Conservation (phyloP, 192 early-diverging fungal genomes). For the Gryganskiella cystojenkinii region DNA sequence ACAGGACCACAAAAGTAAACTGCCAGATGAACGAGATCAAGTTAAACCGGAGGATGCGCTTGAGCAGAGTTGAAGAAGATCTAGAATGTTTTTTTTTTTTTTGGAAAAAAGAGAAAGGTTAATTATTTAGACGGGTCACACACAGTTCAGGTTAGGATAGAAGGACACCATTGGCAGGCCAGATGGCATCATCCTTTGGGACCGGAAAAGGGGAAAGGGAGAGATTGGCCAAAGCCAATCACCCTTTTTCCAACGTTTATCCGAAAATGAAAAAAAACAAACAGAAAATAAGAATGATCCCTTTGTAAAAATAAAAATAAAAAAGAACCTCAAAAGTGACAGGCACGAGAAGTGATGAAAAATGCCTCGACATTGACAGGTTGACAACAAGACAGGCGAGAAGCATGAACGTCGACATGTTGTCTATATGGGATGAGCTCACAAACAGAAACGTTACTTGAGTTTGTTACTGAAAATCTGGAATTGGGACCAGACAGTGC, state of each 20-base stretch:
- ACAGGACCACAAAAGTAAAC: conserved; percentile 70
- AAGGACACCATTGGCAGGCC: too few species aligned
- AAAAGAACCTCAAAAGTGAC: too few species aligned
- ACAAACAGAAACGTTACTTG: conserved; percentile 3
- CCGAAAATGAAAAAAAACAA: too few species aligned
- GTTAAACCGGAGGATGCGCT: conserved; percentile 49
- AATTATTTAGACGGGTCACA: too few species aligned
- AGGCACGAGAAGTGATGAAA: conserved; percentile 7
- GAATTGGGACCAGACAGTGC: conserved; percentile 52
- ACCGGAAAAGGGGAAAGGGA: too few species aligned
- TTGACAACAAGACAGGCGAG: background rate
- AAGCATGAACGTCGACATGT: background rate
- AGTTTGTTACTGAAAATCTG: conserved; percentile 26
- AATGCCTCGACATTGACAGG: conserved; percentile 1
- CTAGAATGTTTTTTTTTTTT: conserved; percentile 2
- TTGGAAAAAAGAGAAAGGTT: too few species aligned
- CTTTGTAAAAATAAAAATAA: too few species aligned
- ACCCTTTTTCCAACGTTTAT: too few species aligned
- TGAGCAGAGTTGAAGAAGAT: conserved; percentile 22
- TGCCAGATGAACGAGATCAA: conserved; percentile 56
- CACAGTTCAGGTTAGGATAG: too few species aligned
- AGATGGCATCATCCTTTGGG: too few species aligned
- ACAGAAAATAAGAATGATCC: too few species aligned
- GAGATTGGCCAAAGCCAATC: too few species aligned
- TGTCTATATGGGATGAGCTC: background rate